Evolutionary conservation across 352 stramenopile genomes (phyloP), one percentile per base, ranked within the genome.

Genomic region (Pilasporangium apinafurcum): DNA sequence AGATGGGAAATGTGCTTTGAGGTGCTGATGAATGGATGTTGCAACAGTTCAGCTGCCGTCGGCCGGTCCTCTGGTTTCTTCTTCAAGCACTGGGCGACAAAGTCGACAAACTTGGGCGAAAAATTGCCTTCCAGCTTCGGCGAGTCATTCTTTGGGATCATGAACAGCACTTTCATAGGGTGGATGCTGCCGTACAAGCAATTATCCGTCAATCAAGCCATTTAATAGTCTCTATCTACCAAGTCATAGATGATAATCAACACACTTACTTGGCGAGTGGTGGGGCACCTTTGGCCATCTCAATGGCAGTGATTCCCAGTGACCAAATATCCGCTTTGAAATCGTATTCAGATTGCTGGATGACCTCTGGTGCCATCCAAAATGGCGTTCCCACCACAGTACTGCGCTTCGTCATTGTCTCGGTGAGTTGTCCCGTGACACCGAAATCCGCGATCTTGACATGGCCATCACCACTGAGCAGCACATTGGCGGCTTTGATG

Each of bases 161-260:
- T 86, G 63, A 99, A 99, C 46, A 99, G 92, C 40, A 97, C 97
- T 59, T 97, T 88, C 76, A 99, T 97, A 6, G 96, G 97, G 64
- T 99, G 95, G 31, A 99, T 83, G 50, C 97, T 98, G 37, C 13
- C 45, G 25, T 20, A 51, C 20, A 29, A 16, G n/a, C n/a, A n/a
- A n/a, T n/a, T n/a, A n/a, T n/a, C n/a, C n/a, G n/a, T n/a, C 24
- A 35, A 17, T 39, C 4, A 22, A 10, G 32, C 32, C 4, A 6
- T 24, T 42, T 22, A 30, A 21, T n/a, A n/a, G n/a, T n/a, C n/a
- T n/a, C n/a, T n/a, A n/a, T n/a, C n/a, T n/a, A n/a, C n/a, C n/a
- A n/a, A n/a, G n/a, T n/a, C n/a, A n/a, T n/a, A n/a, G n/a, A n/a
- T n/a, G n/a, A n/a, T n/a, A n/a, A n/a, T n/a, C n/a, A n/a, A n/a